Conservation (phyloP, 371 early-diverging fungal species). For the Mortierella sp. region DNA sequence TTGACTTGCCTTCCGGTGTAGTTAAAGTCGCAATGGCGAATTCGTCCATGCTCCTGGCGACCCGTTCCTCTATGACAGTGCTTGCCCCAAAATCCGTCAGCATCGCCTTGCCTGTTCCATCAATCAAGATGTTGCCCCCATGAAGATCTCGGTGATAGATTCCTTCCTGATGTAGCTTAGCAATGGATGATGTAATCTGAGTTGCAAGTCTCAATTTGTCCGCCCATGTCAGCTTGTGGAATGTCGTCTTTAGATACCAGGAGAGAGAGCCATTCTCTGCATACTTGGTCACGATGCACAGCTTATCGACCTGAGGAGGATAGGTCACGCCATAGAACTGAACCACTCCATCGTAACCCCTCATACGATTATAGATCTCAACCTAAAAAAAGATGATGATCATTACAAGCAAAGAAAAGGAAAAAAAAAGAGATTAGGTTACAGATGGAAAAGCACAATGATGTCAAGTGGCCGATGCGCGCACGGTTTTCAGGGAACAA, state of each 20-base stretch:
- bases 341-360: conserved; percentile 23
- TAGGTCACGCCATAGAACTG: conserved; percentile 34
- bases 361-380: conserved; percentile 28
- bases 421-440: neutral
- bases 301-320: conserved; percentile 20
- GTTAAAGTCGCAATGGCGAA: conserved; percentile 9
- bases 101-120: conserved; percentile 36
- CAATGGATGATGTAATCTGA: conserved; percentile 28
- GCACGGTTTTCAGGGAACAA: no score
- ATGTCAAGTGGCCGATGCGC: no score
- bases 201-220: conserved; percentile 33
- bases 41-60: conserved; percentile 12
- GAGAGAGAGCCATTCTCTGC: conserved; percentile 35
- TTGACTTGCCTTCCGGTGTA: conserved; percentile 22
- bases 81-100: conserved; percentile 46
- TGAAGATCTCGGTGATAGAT: conserved; percentile 46
- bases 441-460: no score
- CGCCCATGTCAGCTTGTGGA: conserved; percentile 28
- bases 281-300: conserved; percentile 36
- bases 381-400: conserved; percentile 8
- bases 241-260: conserved; percentile 25
- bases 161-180: conserved; percentile 30
- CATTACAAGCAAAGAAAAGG: neutral
- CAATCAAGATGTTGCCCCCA: conserved; percentile 43
- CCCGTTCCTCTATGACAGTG: conserved; percentile 17